A percentile compares a stretch with the other conserved stretches of the same genome.
Conservation (phyloP, 2,329 filamentous ascomycete genomes). For the Teratosphaeria zuluensis region DNA sequence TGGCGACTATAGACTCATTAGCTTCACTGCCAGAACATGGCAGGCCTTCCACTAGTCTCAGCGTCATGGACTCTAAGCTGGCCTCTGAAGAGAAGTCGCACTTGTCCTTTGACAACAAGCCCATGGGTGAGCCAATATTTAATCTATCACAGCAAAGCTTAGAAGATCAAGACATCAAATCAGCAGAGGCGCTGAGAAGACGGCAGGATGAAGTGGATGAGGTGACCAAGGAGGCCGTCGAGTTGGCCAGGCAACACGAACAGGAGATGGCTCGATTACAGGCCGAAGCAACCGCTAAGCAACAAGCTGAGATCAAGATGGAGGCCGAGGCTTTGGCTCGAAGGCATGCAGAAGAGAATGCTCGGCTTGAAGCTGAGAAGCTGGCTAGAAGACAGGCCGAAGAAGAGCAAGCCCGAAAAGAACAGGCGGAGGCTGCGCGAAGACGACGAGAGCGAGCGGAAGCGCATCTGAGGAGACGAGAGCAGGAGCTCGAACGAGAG, state of each 20-base stretch:
- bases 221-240: neutral
- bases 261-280: neutral
- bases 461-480: neutral
- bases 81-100: neutral
- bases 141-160: neutral
- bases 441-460: neutral
- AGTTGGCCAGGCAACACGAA: neutral
- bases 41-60: neutral
- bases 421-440: neutral
- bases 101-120: neutral
- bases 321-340: neutral
- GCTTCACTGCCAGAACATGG: neutral
- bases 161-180: neutral
- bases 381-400: neutral
- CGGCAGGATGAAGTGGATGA: neutral
- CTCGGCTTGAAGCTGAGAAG: neutral
- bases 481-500: neutral
- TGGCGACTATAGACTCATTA: neutral
- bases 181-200: neutral
- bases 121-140: neutral
- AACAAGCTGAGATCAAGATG: neutral
- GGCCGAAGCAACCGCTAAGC: neutral
- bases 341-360: neutral
- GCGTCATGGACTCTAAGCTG: neutral
- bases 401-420: neutral